Base-by-base conservation (phyloP, 1,139 yeast species). In the Taiozyma onychis region DNA sequence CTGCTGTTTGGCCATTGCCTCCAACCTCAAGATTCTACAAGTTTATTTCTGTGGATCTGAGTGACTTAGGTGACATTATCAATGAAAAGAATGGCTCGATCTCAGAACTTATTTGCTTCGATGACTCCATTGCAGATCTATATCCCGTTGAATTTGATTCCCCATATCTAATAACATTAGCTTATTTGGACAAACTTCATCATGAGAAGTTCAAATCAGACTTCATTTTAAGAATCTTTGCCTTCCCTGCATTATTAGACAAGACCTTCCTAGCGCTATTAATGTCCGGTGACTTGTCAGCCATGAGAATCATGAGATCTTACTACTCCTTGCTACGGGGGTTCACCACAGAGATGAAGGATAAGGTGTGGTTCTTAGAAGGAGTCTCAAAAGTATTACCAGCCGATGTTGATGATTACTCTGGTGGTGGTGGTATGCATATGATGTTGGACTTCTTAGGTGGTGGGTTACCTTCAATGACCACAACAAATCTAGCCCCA, bases 1-100 rank as follows among this genome's bases (percentile, higher is more conserved):
- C 96, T 1, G 96, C 97, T 1, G 96, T 90, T 16, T 90, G 97
- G 88, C 97, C 97, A 4, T 72, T 90, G 49, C 88, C 95, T 16
- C 91, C 87, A 56, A 76, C 83, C 8, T 84, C 89, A 14, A 68
- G 89, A 48, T 85, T 85, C 65, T 81, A 83, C 66, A 83, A 85
- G 65, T 81, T 86, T 58, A 85, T 85, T 28, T 80, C 88, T n/a
- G 89, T 87, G 16, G 93, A 86, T 65, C 70, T 85, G 50, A 68
- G 75, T 54, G 97, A 89, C 64, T 71, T 91, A 55, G 95, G 96
- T 18, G 96, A 90, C 63, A 80, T 85, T 34, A 81, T 83, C 24
- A 83, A 81, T 50, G 67, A 62, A 51, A 68, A 64, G 37, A 63
- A 62, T 45, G 70, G 70, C 2, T 64, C 72, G 1, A 65, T 76